Evolutionary conservation across 768 basidiomycete species (phyloP).

Genomic region (Leccinum fibrillosum): DNA sequence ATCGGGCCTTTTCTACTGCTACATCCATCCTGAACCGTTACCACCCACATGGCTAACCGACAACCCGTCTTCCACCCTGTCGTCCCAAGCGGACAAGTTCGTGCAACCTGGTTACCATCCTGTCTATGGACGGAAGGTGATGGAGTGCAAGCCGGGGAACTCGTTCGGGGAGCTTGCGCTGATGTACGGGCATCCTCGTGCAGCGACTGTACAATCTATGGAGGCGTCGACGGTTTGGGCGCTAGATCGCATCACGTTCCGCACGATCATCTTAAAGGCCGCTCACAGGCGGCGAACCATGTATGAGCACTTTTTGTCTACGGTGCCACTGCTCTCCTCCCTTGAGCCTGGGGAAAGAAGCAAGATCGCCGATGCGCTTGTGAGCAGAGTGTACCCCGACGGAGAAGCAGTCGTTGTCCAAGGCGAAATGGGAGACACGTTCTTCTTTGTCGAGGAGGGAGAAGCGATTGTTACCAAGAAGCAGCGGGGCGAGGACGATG

Average conservation of each 20-base stretch:
- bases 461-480: conserved; percentile 84
- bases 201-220: conserved; percentile 87
- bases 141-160: conserved; percentile 77
- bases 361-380: conserved; percentile 95
- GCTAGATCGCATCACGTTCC: conserved; percentile 96
- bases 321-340: conserved; percentile 81
- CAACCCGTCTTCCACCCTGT: conserved; percentile 34
- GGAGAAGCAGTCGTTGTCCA: conserved; percentile 87
- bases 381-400: conserved; percentile 75
- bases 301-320: conserved; percentile 95
- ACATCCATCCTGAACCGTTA: conserved; percentile 64
- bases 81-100: conserved; percentile 50
- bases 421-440: conserved; percentile 95
- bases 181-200: conserved; percentile 97
- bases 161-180: conserved; percentile 96
- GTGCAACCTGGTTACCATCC: conserved; percentile 64
- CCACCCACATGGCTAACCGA: conserved; percentile 57
- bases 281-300: conserved; percentile 88
- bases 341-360: conserved; percentile 86
- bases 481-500: conserved; percentile 55
- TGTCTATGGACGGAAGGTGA: conserved; percentile 76
- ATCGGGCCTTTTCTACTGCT: conserved; percentile 80
- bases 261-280: conserved; percentile 93
- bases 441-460: conserved; percentile 97
- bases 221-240: conserved; percentile 88